A percentile compares a stretch with the other conserved stretches of the same genome.
phyloP scores from a whole-genome alignment of 164 flowering plant species.

The Akebia trifoliata region DNA sequence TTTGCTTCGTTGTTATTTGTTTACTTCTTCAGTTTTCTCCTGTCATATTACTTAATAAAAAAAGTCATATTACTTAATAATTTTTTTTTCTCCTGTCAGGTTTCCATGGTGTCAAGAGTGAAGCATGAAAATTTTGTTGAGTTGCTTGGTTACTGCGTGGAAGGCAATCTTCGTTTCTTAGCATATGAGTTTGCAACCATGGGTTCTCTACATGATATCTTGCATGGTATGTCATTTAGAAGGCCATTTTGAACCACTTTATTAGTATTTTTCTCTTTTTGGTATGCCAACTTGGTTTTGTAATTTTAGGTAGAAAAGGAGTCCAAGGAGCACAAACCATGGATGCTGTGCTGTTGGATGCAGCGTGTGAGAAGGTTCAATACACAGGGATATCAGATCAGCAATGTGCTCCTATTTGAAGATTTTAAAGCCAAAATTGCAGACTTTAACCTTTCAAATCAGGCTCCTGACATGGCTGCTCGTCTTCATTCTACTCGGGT shows the following conservation, averaged over 20 bases:
- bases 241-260: not conserved
- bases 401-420: conserved; percentile 88
- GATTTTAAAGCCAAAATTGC: conserved; percentile 88
- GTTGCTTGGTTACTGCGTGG: conserved; percentile 86
- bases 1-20: not conserved
- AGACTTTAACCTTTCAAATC: conserved; percentile 86
- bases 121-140: conserved; percentile 86
- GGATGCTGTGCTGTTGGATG: conserved; percentile 90
- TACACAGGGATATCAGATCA: conserved; percentile 95
- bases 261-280: not conserved
- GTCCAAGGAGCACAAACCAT: conserved; percentile 98
- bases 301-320: conserved; percentile 73
- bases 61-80: not conserved
- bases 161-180: conserved; percentile 75
- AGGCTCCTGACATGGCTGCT: conserved; percentile 97
- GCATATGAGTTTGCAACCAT: conserved; percentile 90
- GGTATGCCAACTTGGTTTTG: not conserved
- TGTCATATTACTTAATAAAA: not conserved
- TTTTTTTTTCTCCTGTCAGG: conserved; percentile 30
- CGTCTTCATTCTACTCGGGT: conserved; percentile 95
- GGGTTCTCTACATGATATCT: conserved; percentile 92
- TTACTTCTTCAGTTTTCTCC: no score
- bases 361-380: conserved; percentile 87
- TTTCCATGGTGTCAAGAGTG: conserved; percentile 76
- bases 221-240: conserved; percentile 61